Percentiles rank a stretch among this genome's conserved stretches.
Evolutionary conservation across 176 grass and related monocot genomes (phyloP).

Genomic region (Oryza glaberrima): DNA sequence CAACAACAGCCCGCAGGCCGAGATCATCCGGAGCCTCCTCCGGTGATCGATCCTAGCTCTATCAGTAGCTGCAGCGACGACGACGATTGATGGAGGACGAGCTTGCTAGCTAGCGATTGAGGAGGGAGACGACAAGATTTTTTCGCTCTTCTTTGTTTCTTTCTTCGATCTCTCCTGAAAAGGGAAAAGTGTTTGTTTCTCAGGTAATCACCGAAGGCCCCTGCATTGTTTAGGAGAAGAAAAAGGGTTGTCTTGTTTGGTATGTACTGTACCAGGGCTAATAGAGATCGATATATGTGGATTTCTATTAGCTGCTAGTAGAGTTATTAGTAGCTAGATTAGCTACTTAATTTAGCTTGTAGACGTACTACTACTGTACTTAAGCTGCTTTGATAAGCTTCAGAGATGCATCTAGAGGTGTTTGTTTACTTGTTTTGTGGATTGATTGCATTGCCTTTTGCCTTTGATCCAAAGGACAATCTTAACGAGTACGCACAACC

Average conservation of each 20-base stretch:
- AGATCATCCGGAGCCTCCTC: conserved; percentile 85
- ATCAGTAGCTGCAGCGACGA: not conserved
- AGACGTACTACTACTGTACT: conserved; percentile 3
- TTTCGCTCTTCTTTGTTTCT: not conserved
- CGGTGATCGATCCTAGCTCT: conserved; percentile 36
- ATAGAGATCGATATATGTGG: conserved; percentile 32
- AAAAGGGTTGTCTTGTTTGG: not conserved
- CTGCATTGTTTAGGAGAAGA: conserved; percentile 30
- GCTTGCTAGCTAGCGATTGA: not conserved
- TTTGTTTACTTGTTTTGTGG: conserved; percentile 29
- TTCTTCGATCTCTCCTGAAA: not conserved
- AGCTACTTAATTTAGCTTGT: conserved; percentile 18
- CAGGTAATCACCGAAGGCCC: conserved; percentile 5
- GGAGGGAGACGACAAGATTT: conserved; percentile 6
- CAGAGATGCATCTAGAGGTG: conserved; percentile 29
- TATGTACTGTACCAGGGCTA: conserved; percentile 29
- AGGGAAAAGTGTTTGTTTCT: conserved; percentile 24
- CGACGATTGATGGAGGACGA: not conserved
- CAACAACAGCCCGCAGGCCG: conserved; percentile 70
- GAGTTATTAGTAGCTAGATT: not conserved
- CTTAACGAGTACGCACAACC: conserved; percentile 29
- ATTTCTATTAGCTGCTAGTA: conserved; percentile 32
- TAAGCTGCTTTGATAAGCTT: conserved; percentile 20
- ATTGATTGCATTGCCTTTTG: conserved; percentile 13
- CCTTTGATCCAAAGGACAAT: conserved; percentile 28